Base-by-base conservation (phyloP, 1,284 basidiomycete genomes). In the Agroathelia rolfsii region DNA sequence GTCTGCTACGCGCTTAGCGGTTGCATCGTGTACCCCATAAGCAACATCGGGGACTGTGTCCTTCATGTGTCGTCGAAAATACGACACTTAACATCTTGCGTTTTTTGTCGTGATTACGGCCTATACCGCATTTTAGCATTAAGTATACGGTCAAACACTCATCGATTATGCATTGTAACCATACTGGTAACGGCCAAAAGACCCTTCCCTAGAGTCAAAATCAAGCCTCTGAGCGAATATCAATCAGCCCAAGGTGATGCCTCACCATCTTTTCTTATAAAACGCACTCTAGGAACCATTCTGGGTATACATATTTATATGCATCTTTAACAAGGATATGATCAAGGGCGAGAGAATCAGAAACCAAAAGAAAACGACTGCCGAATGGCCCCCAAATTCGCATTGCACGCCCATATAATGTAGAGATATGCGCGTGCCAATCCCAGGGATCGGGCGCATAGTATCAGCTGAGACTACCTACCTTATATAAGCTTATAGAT, bases 41-140 rank as follows among this genome's bases (percentile, higher is more conserved):
- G 57, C 45, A 17, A 67, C 55, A 1, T 51, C 49, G 1, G 59
- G 60, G 23, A 63, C 51, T 45, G 69, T 55, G 11, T 51, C 46
- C 2, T 64, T 59, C 46, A 70, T 55, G 30, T 68, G 61, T 50
- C 5, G 53, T 53, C 3, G 64, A 64, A 41, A 72, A 72, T 1
- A 61, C 61, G 1, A 65, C 66, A 34, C 62, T 66, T 16, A 72
- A 46, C 43, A 70, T 55, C 40, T 64, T 66, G 14, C 65, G 53
- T 38, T 69, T 64, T 31, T 54, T 58, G 24, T 50, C 50, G 39
- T 66, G 61, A 18, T 60, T 52, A 16, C 60, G 50, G 1, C 63
- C 64, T 67, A 15, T 5, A 9, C n/a, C n/a, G n/a, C n/a, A n/a
- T n/a, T n/a, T n/a, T n/a, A n/a, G n/a, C n/a, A n/a, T n/a, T n/a